Base-by-base conservation (phyloP, 1,284 basidiomycete species). In the Chalciporus piperatoides region DNA sequence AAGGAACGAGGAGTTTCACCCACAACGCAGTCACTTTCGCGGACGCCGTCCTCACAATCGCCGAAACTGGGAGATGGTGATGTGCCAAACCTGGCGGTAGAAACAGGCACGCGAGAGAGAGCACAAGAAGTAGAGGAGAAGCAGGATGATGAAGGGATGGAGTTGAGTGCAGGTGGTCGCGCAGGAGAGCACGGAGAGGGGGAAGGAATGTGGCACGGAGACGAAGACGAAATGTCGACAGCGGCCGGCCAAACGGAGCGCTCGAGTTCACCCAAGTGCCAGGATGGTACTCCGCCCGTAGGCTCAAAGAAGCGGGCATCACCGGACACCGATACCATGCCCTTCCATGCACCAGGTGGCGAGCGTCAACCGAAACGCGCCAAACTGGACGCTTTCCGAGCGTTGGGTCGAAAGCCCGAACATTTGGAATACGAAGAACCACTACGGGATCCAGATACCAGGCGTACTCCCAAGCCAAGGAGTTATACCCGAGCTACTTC, bases 221-320 rank as follows among this genome's bases (percentile, higher is more conserved):
- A 2, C 30, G 12, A 32, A 6, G 14, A n/a, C 30, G 30, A 32
- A n/a, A 32, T 14, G 30, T 14, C 30, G 3, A n/a, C 30, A 14
- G 30, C 30, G 14, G 30, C 24, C 12, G 10, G 25, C 37, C 32
- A 14, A 4, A 17, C 19, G 15, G 19, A 36, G 24, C 40, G 43
- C 30, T 35, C 15, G 21, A 41, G 27, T 27, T 28, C 53, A 28
- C 37, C 11, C 32, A 37, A 17, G 27, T 19, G 11, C 32, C 46
- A 17, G 10, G 32, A 30, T 33, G 17, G 41, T 4, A 45, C 35
- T 15, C 44, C 42, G 43, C 41, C 53, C 40, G 15, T 40, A 11
- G 23, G 32, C 17, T 54, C 53, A 40, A 66, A 65, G 55, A 65
- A 65, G 48, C 56, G 63, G 25, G 2, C 48, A 12, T 67, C 65